These are phyloP conservation scores for Zopfia rhizophila DNA, from an alignment of 2,329 filamentous ascomycete genomes.

Conservation along the genomic window DNA sequence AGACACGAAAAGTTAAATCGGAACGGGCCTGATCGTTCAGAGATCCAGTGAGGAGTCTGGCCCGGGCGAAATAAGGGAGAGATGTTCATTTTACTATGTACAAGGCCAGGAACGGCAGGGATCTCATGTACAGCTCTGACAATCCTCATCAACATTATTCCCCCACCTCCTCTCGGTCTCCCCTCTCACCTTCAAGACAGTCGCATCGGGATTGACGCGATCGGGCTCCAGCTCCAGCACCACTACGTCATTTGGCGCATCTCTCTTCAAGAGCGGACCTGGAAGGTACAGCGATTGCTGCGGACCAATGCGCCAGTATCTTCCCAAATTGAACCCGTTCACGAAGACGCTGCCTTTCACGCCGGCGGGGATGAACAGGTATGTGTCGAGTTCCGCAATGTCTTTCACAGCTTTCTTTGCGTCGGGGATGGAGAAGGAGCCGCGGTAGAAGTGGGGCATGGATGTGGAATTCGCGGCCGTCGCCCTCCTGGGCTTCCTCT, in stretches of 20 bases:
- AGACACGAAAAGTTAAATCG: too few species aligned
- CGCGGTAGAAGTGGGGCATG: conserved; percentile 31
- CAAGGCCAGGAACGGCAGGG: too few species aligned
- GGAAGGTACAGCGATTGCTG: conserved; percentile 62
- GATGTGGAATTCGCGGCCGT: conserved; percentile 2
- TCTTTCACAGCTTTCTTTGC: conserved; percentile 12
- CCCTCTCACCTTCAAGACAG: conserved; percentile 20
- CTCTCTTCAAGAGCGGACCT: conserved; percentile 44
- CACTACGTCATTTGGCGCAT: conserved; percentile 54
- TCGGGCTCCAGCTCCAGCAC: conserved; percentile 59
- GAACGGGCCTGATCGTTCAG: too few species aligned
- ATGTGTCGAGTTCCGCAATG: conserved; percentile 44
- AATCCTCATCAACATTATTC: conserved; percentile 46
- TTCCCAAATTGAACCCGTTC: conserved; percentile 58
- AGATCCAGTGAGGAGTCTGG: too few species aligned
- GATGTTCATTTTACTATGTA: too few species aligned
- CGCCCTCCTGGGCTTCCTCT: too few species aligned
- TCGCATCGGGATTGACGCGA: conserved; percentile 24
- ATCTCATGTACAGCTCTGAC: conserved; percentile 16
- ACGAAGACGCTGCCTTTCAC: conserved; percentile 61
- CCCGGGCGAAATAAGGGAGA: too few species aligned
- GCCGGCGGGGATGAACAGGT: conserved; percentile 53
- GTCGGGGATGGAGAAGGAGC: conserved; percentile 25
- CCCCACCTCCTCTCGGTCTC: conserved; percentile 42
- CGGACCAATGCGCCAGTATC: conserved; percentile 61